Percentiles rank a stretch among this genome's conserved stretches.
Evolutionary conservation across 1,139 yeast species (phyloP).

Genomic region (Taiozyma sp.): DNA sequence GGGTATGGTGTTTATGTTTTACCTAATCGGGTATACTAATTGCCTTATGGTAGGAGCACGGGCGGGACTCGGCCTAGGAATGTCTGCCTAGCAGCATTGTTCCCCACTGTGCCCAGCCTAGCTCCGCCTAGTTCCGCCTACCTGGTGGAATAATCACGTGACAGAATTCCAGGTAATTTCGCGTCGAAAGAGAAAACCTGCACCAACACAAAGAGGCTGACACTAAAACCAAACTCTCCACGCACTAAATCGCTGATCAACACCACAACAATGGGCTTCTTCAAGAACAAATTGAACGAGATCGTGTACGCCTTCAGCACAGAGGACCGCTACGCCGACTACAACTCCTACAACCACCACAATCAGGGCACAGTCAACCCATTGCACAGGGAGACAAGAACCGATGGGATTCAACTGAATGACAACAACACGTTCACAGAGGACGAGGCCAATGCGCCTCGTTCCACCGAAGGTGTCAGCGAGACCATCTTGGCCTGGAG

Average conservation of each 20-base stretch:
- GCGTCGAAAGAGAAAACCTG: too few species aligned
- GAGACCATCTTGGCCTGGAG: conserved; percentile 66
- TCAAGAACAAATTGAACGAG: conserved; percentile 40
- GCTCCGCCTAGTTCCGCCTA: too few species aligned
- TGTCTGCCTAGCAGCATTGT: neutral
- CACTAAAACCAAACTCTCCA: too few species aligned
- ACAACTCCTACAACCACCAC: conserved; percentile 38
- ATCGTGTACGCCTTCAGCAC: conserved; percentile 61
- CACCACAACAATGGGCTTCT: conserved; percentile 4
- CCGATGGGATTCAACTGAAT: conserved; percentile 19
- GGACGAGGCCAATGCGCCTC: conserved; percentile 8
- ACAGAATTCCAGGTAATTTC: too few species aligned
- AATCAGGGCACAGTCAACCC: conserved; percentile 4
- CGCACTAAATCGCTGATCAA: too few species aligned
- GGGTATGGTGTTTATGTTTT: conserved; percentile 4
- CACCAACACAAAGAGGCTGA: too few species aligned
- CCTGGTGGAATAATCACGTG: too few species aligned
- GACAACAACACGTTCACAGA: conserved; percentile 20
- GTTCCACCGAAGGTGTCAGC: conserved; percentile 49
- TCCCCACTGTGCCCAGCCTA: too few species aligned
- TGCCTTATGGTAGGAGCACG: neutral
- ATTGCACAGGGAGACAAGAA: neutral
- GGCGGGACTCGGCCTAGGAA: neutral
- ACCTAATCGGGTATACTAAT: conserved; percentile 5
- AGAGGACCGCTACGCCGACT: conserved; percentile 65